Evolutionary conservation across 805 yeast genomes (phyloP), one percentile per base, ranked within the genome.

Genomic region (Teunomyces cretensis): DNA sequence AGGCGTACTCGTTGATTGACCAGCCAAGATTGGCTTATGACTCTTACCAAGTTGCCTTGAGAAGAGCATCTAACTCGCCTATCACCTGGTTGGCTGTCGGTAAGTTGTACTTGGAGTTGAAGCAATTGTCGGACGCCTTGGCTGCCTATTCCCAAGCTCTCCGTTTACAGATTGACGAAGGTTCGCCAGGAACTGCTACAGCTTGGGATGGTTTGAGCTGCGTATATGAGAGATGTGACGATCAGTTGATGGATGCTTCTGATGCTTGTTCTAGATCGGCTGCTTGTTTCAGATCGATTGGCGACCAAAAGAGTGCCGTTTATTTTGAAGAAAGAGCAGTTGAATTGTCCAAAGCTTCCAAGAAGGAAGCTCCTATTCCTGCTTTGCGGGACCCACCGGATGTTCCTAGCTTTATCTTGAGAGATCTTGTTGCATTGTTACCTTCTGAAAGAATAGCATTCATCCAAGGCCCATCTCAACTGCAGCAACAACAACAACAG

Each of bases 71-170:
- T 14, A 61, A 65, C 12, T 72, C 75, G 11, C 80, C 86, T n/a
- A 65, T 80, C 41, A 77, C 84, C 2, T 83, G 88, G 90, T 62
- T 83, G 28, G 80, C 84, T 0, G 80, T 83, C 24, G 90, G 87
- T 2, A 72, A 79, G 9, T 65, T 84, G 40, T 83, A 83, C 54
- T 60, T 83, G 45, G 74, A 74, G 49, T 64, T 81, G 51, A 78
- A 78, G 38, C 88, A 83, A 59, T 58, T 83, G 17, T 77, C 81
- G 2, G 88, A 83, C 55, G 83, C 88, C 0, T 64, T 83, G 41
- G 81, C 83, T 5, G 87, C 88, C 2, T 83, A 80, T 55, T 77
- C 86, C 0, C 86, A 82, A 57, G 87, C 86, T 2, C 72, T 82
- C 14, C 67, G 81, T 38, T 57, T 80, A 9, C 76, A 75, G 50